These are phyloP conservation scores for Bruguiera hainesii DNA, from an alignment of 441 rosid species.

Conservation along the genomic window DNA sequence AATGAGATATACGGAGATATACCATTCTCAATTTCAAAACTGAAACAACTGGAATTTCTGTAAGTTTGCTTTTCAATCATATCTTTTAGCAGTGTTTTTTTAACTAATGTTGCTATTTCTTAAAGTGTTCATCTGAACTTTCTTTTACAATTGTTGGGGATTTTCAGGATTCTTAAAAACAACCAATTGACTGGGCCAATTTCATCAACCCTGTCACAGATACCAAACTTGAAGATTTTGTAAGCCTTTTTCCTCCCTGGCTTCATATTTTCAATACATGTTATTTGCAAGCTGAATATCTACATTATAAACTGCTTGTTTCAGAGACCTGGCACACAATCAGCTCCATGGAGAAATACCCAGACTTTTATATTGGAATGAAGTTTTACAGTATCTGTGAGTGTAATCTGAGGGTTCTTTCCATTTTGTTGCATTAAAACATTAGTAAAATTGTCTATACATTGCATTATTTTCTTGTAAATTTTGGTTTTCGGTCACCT, in stretches of 20 bases:
- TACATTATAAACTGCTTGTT: slow-evolving; percentile 10
- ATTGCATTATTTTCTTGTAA: neutral
- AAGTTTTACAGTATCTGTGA: slow-evolving; percentile 95
- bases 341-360: slow-evolving; percentile 89
- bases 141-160: neutral
- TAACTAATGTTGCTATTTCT: slow-evolving; percentile 5
- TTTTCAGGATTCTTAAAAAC: slow-evolving; percentile 67
- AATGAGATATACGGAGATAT: slow-evolving; percentile 86
- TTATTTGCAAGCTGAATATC: slow-evolving; percentile 4
- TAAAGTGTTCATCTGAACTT: neutral
- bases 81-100: too few relatives aligned
- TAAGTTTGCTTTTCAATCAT: slow-evolving; percentile 32
- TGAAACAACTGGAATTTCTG: slow-evolving; percentile 78
- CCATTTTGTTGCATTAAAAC: neutral
- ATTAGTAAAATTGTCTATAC: too few relatives aligned
- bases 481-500: neutral
- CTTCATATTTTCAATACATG: neutral
- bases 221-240: slow-evolving; percentile 84
- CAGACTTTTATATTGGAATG: slow-evolving; percentile 94
- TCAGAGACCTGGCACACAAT: slow-evolving; percentile 90
- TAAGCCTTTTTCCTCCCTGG: slow-evolving; percentile 32
- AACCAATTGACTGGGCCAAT: slow-evolving; percentile 86
- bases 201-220: slow-evolving; percentile 89
- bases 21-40: slow-evolving; percentile 85
- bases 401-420: slow-evolving; percentile 17